Evolutionary conservation across 495 filamentous ascomycete genomes (phyloP).

Genomic region (Terfezia boudieri): DNA sequence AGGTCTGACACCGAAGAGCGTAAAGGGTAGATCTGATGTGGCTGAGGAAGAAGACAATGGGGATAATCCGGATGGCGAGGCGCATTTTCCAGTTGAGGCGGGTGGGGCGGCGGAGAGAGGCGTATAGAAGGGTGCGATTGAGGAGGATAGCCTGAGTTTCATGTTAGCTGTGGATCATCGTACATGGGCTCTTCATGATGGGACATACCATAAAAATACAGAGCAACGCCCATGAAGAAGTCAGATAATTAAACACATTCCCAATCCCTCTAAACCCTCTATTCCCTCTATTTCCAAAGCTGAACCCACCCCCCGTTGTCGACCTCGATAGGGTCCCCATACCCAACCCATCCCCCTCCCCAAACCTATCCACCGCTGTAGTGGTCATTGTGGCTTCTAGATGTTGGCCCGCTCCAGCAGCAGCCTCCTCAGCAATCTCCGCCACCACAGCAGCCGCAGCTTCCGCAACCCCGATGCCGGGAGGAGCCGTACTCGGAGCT

Average conservation of each 20-base stretch:
- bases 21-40: slow-evolving; percentile 51
- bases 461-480: too few relatives aligned
- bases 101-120: slow-evolving; percentile 59
- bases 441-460: too few relatives aligned
- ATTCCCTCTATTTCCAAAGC: too few relatives aligned
- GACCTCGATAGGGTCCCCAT: too few relatives aligned
- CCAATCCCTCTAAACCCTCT: slow-evolving; percentile 32
- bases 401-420: too few relatives aligned
- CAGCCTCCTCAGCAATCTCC: too few relatives aligned
- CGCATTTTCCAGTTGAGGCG: slow-evolving; percentile 48
- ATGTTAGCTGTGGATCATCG: slow-evolving; percentile 2
- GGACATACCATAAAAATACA: slow-evolving; percentile 50
- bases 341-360: too few relatives aligned
- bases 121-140: slow-evolving; percentile 83
- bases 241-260: slow-evolving; percentile 75
- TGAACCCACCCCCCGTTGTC: too few relatives aligned
- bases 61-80: slow-evolving; percentile 45
- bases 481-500: too few relatives aligned
- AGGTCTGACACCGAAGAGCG: slow-evolving; percentile 82
- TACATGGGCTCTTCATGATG: background rate
- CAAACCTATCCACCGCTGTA: too few relatives aligned
- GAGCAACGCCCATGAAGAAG: slow-evolving; percentile 77
- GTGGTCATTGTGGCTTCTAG: too few relatives aligned
- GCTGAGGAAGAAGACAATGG: slow-evolving; percentile 48
- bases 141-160: slow-evolving; percentile 47